Evolutionary conservation across 2,329 filamentous ascomycete genomes (phyloP), one percentile per base, ranked within the genome.

Genomic region (Fusarium brachygibbosum): DNA sequence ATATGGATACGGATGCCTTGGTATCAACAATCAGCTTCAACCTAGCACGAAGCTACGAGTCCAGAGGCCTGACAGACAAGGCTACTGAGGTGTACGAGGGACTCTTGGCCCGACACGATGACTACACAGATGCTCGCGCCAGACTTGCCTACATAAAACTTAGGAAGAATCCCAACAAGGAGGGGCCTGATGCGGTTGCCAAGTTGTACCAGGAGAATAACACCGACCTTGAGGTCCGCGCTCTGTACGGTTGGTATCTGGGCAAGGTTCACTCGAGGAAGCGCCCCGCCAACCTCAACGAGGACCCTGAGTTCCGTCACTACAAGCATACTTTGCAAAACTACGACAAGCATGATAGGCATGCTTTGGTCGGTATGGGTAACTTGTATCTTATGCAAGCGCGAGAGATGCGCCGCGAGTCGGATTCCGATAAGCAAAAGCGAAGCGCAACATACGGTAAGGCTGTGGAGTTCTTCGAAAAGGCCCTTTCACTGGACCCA

Each of bases 1-100:
- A 88, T 2, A 86, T 91, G 66, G 96, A 98, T 76, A 94, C 91
- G 0, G 96, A 99, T 80, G 93, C 94, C 16, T 85, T 99, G 6
- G 91, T 98, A 28, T 97, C 95, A 1, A 97, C 94, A 4, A 97
- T 99, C 78, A 97, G 93, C 77, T 99, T 96, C 85, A 99, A 98
- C 75, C 88, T 99, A 40, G 96, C 92, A 29, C 89, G 96, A 60
- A 97, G 94, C 60, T 98, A 98, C 75, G 96, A 99, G 82, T 91
- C 93, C 1, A 90, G 93, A 54, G 90, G 91, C 35, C 86, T 95
- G 77, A 85, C 88, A 9, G 92, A 97, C 38, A 90, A 97, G 79
- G 96, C 96, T 2, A 89, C 93, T 64, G 91, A 93, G 74, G 92
- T 97, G 4, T 99, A 98, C 76, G 91, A 97, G 73, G 91, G 92